Evolutionary conservation across 495 filamentous ascomycete species (phyloP).

Genomic region (Lepidopterella palustris): DNA sequence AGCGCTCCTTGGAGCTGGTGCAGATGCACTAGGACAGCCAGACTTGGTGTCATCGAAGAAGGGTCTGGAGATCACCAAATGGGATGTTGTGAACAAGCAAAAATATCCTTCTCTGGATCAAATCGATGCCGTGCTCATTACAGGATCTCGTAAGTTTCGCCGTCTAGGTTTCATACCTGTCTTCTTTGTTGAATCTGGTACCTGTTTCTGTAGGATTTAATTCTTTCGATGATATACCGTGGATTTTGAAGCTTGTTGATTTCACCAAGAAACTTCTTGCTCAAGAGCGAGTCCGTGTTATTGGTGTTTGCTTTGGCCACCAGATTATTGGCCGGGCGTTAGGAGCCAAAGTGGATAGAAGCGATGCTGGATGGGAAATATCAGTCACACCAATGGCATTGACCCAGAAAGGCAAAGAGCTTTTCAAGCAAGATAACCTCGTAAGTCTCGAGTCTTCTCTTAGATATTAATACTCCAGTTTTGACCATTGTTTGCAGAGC

Average conservation of each 20-base stretch:
- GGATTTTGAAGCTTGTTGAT: slow-evolving; percentile 70
- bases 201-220: slow-evolving; percentile 41
- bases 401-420: slow-evolving; percentile 60
- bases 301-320: slow-evolving; percentile 88
- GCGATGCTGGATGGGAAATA: slow-evolving; percentile 71
- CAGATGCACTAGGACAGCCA: slow-evolving; percentile 41
- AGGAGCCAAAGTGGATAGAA: slow-evolving; percentile 59
- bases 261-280: slow-evolving; percentile 55
- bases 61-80: slow-evolving; percentile 54
- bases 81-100: slow-evolving; percentile 58
- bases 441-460: slow-evolving; percentile 41
- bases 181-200: not conserved
- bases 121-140: slow-evolving; percentile 77
- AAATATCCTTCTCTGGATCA: slow-evolving; percentile 63
- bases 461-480: slow-evolving; percentile 3
- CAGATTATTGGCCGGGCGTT: slow-evolving; percentile 80
- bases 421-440: slow-evolving; percentile 64
- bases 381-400: slow-evolving; percentile 64
- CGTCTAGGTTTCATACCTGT: not conserved
- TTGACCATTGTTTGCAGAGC: slow-evolving; percentile 45
- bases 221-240: slow-evolving; percentile 62
- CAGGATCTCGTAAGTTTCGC: slow-evolving; percentile 52
- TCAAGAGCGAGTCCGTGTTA: slow-evolving; percentile 55
- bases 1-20: slow-evolving; percentile 51
- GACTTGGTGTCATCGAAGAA: slow-evolving; percentile 30